These are phyloP conservation scores for Dothistroma septosporum DNA, from an alignment of 2,329 filamentous ascomycete species.

Conservation along the genomic window DNA sequence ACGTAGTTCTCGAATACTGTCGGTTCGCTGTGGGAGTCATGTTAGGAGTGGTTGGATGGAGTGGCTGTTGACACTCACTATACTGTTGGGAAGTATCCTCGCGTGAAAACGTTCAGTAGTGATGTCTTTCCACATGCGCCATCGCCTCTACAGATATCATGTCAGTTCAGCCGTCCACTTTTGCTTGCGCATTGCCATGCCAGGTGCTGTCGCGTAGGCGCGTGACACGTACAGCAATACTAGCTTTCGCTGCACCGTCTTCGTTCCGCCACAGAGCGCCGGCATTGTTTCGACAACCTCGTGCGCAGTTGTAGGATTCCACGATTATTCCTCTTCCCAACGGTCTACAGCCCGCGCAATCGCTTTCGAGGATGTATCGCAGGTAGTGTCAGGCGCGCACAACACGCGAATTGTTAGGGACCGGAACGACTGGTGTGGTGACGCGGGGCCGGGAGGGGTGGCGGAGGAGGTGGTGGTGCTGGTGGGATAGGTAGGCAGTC, in stretches of 20 bases:
- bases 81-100: constrained; percentile 97
- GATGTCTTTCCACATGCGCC: constrained; percentile 97
- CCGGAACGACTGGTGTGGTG: too few relatives aligned
- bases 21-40: constrained; percentile 62
- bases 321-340: neutral
- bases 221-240: constrained; percentile 70
- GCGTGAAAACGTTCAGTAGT: constrained; percentile 93
- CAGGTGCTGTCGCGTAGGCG: neutral
- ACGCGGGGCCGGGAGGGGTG: neutral
- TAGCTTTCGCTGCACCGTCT: constrained; percentile 93
- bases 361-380: neutral
- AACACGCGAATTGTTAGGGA: neutral
- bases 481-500: neutral
- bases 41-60: constrained; percentile 1
- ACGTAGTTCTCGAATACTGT: constrained; percentile 99
- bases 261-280: constrained; percentile 47
- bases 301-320: neutral
- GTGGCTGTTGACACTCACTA: constrained; percentile 56
- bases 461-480: neutral
- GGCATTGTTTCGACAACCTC: constrained; percentile 35
- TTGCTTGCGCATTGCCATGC: neutral
- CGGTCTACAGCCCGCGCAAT: neutral
- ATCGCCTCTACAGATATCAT: constrained; percentile 63
- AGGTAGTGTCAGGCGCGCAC: neutral
- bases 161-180: constrained; percentile 4